These are phyloP conservation scores for Pythium insidiosum DNA, from an alignment of 352 stramenopile genomes.

Conservation along the genomic window DNA sequence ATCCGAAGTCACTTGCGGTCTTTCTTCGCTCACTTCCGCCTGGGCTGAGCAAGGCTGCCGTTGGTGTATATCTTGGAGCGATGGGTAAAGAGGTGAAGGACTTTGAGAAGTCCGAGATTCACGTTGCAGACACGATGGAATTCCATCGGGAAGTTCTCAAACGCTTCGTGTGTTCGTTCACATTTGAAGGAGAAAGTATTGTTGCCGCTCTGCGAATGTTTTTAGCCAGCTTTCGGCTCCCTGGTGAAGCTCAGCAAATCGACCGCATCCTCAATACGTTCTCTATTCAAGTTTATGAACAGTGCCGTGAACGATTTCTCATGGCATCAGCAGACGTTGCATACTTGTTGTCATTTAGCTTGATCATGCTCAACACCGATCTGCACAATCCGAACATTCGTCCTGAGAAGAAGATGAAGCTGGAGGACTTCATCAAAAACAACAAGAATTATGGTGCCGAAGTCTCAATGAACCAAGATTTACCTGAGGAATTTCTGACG, in stretches of 20 bases:
- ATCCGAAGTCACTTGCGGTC: slow-evolving; percentile 73
- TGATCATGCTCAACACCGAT: slow-evolving; percentile 89
- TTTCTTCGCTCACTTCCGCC: slow-evolving; percentile 79
- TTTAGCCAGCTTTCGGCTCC: slow-evolving; percentile 75
- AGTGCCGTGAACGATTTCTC: slow-evolving; percentile 77
- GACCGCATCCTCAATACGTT: slow-evolving; percentile 86
- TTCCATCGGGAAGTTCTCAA: slow-evolving; percentile 77
- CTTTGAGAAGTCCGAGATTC: slow-evolving; percentile 62
- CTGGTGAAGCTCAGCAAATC: slow-evolving; percentile 84
- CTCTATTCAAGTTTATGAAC: slow-evolving; percentile 74
- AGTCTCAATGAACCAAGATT: slow-evolving; percentile 59
- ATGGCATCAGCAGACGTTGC: slow-evolving; percentile 86
- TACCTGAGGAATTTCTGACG: slow-evolving; percentile 66
- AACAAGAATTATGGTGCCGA: slow-evolving; percentile 88
- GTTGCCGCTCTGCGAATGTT: slow-evolving; percentile 76
- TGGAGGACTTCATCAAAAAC: slow-evolving; percentile 83
- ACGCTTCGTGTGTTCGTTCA: slow-evolving; percentile 72
- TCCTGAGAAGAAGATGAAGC: slow-evolving; percentile 81
- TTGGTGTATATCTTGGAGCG: slow-evolving; percentile 81
- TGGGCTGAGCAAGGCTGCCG: slow-evolving; percentile 73
- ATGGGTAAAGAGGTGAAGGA: slow-evolving; percentile 75
- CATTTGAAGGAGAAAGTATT: slow-evolving; percentile 72
- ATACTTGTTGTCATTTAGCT: slow-evolving; percentile 84
- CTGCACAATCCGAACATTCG: slow-evolving; percentile 83
- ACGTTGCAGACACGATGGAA: slow-evolving; percentile 75